Base-by-base conservation (phyloP, 2,329 filamentous ascomycete species). In the Sporothrix sp. region DNA sequence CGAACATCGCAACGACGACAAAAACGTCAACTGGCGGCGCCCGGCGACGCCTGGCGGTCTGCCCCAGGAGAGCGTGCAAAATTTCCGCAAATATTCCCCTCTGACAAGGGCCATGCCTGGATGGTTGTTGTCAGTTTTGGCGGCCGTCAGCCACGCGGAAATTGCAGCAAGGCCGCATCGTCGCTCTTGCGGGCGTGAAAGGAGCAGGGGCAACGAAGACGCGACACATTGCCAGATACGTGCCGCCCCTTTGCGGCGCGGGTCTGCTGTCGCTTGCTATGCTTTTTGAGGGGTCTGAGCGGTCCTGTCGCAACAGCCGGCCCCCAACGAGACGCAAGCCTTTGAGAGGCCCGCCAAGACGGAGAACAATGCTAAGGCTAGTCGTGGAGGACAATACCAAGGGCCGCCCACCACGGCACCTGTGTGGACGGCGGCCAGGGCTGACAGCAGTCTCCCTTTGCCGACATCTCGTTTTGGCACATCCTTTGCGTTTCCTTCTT, bases 341-440 rank as follows among this genome's bases (percentile, higher is more conserved):
- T 36, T 18, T 10, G 18, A 43, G 33, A 44, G 16, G 45, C 33
- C 16, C 3, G 21, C 37, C 32, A 35, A 53, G n/a, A 27, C 40
- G 39, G 25, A 43, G 40, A 50, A 54, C 53, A 54, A 54, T 54
- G 48, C 53, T 44, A 54, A 54, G 50, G 49, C 46, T 48, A 48
- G 32, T 23, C 28, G 38, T 32, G 32, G 47, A 43, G 20, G 16
- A 54, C 53, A 52, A 52, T 54, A 48, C 16, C 45, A 52, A 52
- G 36, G n/a, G 20, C 16, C 21, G 35, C n/a, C 23, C 35, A 28
- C 47, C 9, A 23, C 13, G 9, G 32, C 42, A 28, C 44, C 47
- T n/a, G n/a, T n/a, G n/a, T n/a, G n/a, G n/a, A n/a, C n/a, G 16
- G n/a, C 32, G 9, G 25, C 5, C 25, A 37, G 38, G 42, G 28